Evolutionary conservation across 495 filamentous ascomycete species (phyloP).

Genomic region (Xylaria venustula): DNA sequence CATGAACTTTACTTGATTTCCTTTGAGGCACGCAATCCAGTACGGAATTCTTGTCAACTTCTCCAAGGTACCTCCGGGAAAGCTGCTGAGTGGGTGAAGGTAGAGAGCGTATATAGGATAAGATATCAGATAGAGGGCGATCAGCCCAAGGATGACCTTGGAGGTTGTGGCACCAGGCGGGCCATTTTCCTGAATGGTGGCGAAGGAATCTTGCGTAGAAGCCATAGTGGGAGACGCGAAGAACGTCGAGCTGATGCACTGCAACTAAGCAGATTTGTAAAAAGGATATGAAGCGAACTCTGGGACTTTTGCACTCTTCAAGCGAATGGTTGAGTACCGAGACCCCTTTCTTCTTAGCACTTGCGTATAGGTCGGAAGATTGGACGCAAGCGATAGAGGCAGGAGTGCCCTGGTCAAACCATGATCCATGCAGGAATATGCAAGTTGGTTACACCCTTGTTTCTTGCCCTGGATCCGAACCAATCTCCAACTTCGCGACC

Average conservation of each 20-base stretch:
- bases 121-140: background rate
- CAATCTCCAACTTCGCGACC: background rate
- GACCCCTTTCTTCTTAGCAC: background rate
- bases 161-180: background rate
- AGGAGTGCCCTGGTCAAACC: background rate
- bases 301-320: background rate
- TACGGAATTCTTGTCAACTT: conserved; percentile 15
- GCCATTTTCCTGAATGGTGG: background rate
- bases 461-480: background rate
- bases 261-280: background rate
- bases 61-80: conserved; percentile 6
- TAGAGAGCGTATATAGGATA: conserved; percentile 14
- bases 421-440: background rate
- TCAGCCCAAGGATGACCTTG: background rate
- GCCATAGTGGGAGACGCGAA: background rate
- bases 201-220: conserved; percentile 3
- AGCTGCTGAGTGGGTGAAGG: conserved; percentile 15
- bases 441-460: background rate
- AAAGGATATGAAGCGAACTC: background rate
- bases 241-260: background rate
- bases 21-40: conserved; percentile 17
- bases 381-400: background rate
- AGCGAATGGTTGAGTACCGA: background rate
- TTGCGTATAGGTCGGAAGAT: too few species aligned
- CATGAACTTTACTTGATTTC: conserved; percentile 17